Evolutionary conservation across 495 filamentous ascomycete species (phyloP).

Genomic region (Aspergillus mulundensis): DNA sequence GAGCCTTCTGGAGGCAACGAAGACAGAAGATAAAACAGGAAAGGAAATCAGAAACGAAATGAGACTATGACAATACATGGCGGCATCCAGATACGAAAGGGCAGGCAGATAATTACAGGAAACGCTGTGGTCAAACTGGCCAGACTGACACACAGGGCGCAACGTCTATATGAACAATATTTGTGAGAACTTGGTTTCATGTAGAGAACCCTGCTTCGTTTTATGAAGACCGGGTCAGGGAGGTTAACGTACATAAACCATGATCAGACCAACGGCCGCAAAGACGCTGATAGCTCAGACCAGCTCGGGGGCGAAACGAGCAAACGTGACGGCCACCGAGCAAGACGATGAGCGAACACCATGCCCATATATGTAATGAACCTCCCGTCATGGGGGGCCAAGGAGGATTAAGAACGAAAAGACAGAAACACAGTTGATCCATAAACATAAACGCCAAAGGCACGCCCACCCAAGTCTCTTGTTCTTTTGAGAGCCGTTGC

Average conservation of each 20-base stretch:
- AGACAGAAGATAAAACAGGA: constrained; percentile 6
- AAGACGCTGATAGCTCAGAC: constrained; percentile 37
- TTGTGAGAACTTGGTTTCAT: constrained; percentile 54
- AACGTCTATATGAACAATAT: constrained; percentile 43
- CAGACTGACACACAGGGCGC: constrained; percentile 34
- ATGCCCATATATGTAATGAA: constrained; percentile 36
- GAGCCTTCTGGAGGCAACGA: background rate
- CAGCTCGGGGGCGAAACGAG: constrained; percentile 35
- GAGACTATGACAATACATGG: background rate
- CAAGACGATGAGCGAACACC: constrained; percentile 23
- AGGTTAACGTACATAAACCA: constrained; percentile 79
- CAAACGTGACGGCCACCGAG: constrained; percentile 29
- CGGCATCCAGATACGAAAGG: constrained; percentile 9
- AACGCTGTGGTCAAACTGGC: constrained; percentile 19
- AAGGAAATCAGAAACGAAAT: constrained; percentile 8
- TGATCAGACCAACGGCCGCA: constrained; percentile 61
- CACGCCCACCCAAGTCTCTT: constrained; percentile 28
- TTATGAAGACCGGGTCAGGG: constrained; percentile 49
- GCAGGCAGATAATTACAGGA: constrained; percentile 39
- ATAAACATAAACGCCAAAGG: constrained; percentile 34
- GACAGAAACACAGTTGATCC: constrained; percentile 13
- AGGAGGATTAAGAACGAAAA: constrained; percentile 20
- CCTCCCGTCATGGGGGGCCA: constrained; percentile 20
- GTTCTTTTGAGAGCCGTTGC: constrained; percentile 32
- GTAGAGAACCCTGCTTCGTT: constrained; percentile 45